Evolutionary conservation across 495 filamentous ascomycete species (phyloP).

Genomic region (Aspergillus baeticus): DNA sequence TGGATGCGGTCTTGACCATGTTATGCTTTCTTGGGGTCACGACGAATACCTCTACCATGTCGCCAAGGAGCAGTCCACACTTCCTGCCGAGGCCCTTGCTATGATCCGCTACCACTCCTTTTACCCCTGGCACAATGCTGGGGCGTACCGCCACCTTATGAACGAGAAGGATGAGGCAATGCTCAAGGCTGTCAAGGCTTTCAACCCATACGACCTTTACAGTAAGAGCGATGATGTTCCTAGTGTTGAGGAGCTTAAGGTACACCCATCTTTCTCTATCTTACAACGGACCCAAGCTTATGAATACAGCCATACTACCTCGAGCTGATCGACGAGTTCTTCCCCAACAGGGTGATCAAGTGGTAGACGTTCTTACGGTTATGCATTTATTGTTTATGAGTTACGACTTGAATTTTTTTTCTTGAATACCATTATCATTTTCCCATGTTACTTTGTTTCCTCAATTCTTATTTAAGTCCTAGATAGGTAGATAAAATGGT

Average conservation of each 20-base stretch:
- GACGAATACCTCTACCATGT: constrained; percentile 91
- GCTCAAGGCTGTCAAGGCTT: constrained; percentile 76
- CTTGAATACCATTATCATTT: background rate
- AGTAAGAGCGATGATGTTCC: constrained; percentile 86
- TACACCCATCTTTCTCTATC: constrained; percentile 21
- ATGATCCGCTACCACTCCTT: constrained; percentile 92
- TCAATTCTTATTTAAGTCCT: no score
- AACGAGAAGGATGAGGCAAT: constrained; percentile 74
- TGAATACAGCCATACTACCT: constrained; percentile 68
- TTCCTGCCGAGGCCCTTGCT: constrained; percentile 78
- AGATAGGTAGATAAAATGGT: background rate
- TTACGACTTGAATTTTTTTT: background rate
- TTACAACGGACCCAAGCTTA: background rate
- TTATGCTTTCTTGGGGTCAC: constrained; percentile 91
- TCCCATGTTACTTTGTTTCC: background rate
- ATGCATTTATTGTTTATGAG: background rate
- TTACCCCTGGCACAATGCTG: constrained; percentile 83
- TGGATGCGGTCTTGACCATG: constrained; percentile 74
- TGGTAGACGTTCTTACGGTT: constrained; percentile 52
- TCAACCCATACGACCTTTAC: constrained; percentile 90
- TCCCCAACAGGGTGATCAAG: constrained; percentile 70
- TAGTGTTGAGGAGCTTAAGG: constrained; percentile 69
- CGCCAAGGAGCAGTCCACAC: constrained; percentile 69
- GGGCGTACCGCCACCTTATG: constrained; percentile 79
- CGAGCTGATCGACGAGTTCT: constrained; percentile 83